Conservation (phyloP, 352 stramenopile genomes). For the Phytophthora litchii region DNA sequence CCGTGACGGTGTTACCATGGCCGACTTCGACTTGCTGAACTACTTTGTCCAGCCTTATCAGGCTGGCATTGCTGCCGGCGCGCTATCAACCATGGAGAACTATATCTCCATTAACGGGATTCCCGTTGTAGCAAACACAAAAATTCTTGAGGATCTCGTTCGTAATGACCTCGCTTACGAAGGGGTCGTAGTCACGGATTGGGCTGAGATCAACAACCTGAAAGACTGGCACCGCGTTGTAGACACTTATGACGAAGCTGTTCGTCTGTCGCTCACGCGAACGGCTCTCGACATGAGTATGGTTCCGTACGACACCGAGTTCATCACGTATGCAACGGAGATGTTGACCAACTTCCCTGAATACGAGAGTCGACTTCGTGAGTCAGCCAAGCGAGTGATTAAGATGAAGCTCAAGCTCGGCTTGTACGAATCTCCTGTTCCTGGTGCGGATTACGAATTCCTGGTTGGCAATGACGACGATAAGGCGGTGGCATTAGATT, state of each 20-base stretch:
- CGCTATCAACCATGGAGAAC: slow-evolving; percentile 90
- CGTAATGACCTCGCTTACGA: slow-evolving; percentile 78
- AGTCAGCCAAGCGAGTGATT: slow-evolving; percentile 60
- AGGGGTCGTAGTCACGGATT: slow-evolving; percentile 89
- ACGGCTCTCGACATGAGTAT: slow-evolving; percentile 91
- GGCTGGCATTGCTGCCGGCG: slow-evolving; percentile 68
- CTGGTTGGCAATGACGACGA: slow-evolving; percentile 52
- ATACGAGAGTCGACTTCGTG: slow-evolving; percentile 44
- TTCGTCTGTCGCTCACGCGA: slow-evolving; percentile 60
- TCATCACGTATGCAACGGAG: slow-evolving; percentile 51
- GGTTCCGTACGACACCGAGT: slow-evolving; percentile 46
- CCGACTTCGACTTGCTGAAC: slow-evolving; percentile 74
- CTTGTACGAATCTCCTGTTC: slow-evolving; percentile 62
- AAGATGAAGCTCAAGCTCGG: slow-evolving; percentile 69
- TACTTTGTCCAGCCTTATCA: slow-evolving; percentile 80
- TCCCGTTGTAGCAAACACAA: slow-evolving; percentile 76
- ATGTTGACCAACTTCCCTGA: slow-evolving; percentile 36
- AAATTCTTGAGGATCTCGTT: slow-evolving; percentile 73
- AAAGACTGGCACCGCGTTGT: slow-evolving; percentile 52
- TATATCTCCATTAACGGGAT: slow-evolving; percentile 91
- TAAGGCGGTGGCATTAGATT: slow-evolving; percentile 45
- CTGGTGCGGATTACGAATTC: slow-evolving; percentile 40
- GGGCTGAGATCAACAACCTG: slow-evolving; percentile 89
- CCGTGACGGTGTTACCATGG: slow-evolving; percentile 68
- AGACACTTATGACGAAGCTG: slow-evolving; percentile 42